Base-by-base conservation (phyloP, 495 filamentous ascomycete genomes). In the Aspergillus heteromorphus region DNA sequence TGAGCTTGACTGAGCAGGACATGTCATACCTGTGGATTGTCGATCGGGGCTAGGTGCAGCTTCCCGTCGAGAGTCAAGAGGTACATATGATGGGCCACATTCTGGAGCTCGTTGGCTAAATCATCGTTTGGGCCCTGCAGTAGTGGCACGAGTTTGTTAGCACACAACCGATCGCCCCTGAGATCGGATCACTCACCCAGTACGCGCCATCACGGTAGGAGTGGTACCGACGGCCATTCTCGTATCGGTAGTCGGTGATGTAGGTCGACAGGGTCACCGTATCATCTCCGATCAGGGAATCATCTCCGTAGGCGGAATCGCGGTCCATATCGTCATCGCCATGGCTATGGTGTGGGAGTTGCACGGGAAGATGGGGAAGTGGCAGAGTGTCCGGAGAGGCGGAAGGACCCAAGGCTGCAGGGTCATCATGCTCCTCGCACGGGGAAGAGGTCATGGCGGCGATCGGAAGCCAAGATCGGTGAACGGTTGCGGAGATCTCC, bases 161-260 rank as follows among this genome's bases (percentile, higher is more conserved):
- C 18, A 1, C 16, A 25, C n/a, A 23, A 27, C n/a, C 18, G 13
- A 49, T 47, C 14, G 21, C 42, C 21, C 18, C 11, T 40, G 21
- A 16, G 36, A 34, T 30, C 21, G 27, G 36, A 27, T 18, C 27
- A 57, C 53, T 31, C 57, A 63, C 59, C 64, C 62, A 67, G 53
- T 86, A 87, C 27, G 72, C 67, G 23, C 84, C 84, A 59, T 84
- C 80, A 48, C 81, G 70, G 58, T 83, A 87, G 49, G 73, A 72
- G 59, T 87, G 83, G 60, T 87, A 87, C 34, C 83, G 74, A 30
- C 84, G 68, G n/a, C 85, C 85, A 57, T 85, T 85, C 58, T 88
- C 66, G 50, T 72, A 73, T 30, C 69, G 64, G 53, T 66, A 60
- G 47, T 61, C 61, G 31, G 61, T 62, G 54, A 63, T 66, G 40